phyloP scores from a whole-genome alignment of 306 rosid species.

The Acacia crassicarpa region DNA sequence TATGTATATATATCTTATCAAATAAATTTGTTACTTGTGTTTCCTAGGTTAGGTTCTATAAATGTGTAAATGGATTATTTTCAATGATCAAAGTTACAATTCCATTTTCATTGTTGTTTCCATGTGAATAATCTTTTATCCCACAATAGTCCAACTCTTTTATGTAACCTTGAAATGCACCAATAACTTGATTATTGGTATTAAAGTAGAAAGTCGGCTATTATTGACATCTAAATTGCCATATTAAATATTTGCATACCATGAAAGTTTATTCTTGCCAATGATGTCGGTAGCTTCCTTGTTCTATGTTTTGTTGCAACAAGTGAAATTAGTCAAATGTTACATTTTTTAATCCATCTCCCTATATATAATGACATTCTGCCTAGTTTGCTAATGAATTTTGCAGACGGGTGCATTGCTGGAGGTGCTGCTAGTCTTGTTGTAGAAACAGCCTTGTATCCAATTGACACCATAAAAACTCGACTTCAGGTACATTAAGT shows the following conservation, averaged over 20 bases:
- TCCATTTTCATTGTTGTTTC: not conserved
- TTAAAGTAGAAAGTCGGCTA: not conserved
- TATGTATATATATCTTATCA: not conserved
- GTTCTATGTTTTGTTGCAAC: not conserved
- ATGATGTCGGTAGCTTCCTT: slow-evolving; percentile 15
- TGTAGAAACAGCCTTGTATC: slow-evolving; percentile 89
- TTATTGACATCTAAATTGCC: not conserved
- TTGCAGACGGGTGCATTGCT: slow-evolving; percentile 88
- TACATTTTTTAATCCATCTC: slow-evolving; percentile 5
- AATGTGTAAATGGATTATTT: not conserved
- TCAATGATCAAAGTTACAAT: not conserved
- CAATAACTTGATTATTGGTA: not conserved
- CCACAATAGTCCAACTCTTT: not conserved
- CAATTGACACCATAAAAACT: slow-evolving; percentile 95
- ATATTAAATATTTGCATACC: not conserved
- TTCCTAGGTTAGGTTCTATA: not conserved
- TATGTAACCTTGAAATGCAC: not conserved
- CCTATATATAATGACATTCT: not conserved
- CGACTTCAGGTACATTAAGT: slow-evolving; percentile 78
- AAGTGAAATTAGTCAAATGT: not conserved
- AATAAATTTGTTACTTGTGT: not conserved
- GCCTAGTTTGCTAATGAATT: slow-evolving; percentile 27
- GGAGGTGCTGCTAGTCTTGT: slow-evolving; percentile 90
- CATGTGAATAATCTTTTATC: not conserved
- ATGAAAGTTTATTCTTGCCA: slow-evolving; percentile 24